These are phyloP conservation scores for Blastobotrys parvus DNA, from an alignment of 805 yeast species.

Conservation along the genomic window DNA sequence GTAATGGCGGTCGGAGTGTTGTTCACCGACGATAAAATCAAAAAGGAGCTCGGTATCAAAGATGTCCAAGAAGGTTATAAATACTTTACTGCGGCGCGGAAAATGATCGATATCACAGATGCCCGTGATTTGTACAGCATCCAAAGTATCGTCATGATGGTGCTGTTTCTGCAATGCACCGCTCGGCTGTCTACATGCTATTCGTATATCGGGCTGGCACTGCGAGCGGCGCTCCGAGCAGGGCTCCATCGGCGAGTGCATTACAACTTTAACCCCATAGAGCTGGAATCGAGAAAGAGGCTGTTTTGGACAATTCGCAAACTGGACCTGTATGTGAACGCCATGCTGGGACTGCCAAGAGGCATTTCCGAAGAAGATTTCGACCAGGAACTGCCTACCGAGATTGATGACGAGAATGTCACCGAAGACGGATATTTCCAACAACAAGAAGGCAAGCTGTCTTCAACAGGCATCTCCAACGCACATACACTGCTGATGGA, in stretches of 20 bases:
- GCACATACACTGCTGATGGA: conserved; percentile 71
- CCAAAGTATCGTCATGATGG: conserved; percentile 81
- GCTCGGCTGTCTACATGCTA: conserved; percentile 83
- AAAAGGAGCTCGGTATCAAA: conserved; percentile 33
- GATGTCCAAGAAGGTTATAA: conserved; percentile 55
- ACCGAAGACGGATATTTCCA: conserved; percentile 51
- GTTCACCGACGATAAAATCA: conserved; percentile 41
- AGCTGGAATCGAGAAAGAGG: conserved; percentile 73
- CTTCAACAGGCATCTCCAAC: conserved; percentile 75
- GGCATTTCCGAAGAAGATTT: conserved; percentile 69
- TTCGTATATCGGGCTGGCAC: conserved; percentile 81
- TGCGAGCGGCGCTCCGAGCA: conserved; percentile 72
- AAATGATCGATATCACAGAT: conserved; percentile 72
- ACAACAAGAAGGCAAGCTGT: conserved; percentile 45
- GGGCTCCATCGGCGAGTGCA: conserved; percentile 73
- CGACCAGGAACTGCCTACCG: conserved; percentile 80
- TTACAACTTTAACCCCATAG: conserved; percentile 62
- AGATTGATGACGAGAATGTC: conserved; percentile 79
- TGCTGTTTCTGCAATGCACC: conserved; percentile 77
- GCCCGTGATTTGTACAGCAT: conserved; percentile 75
- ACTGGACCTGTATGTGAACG: conserved; percentile 83
- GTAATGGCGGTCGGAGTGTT: conserved; percentile 86
- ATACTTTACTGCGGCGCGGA: conserved; percentile 74
- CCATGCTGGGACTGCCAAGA: conserved; percentile 78
- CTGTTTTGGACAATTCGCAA: conserved; percentile 85